Evolutionary conservation across 78 protist species (phyloP), one percentile per base, ranked within the genome.

Genomic region (Polysphondylium violaceum): DNA sequence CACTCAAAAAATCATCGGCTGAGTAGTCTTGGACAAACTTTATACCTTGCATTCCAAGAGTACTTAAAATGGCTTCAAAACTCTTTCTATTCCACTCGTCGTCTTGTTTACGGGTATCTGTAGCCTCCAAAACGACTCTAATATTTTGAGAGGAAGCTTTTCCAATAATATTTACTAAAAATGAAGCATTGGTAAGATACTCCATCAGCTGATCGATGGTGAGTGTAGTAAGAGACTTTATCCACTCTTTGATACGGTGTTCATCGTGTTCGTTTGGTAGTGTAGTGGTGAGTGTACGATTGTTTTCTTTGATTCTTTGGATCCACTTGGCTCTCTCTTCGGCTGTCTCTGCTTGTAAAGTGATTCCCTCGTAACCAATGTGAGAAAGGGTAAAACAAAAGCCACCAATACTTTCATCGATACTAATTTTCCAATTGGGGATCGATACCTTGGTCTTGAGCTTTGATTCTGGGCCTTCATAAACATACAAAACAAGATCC

Each of bases 401-500:
- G 7, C 74, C 68, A 2, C 33, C 44, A 7, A 27, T 38, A 4
- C 21, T 35, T 19, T 43, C 47, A 16, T 77, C 87, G 8, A 35
- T 33, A 25, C 65, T 56, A n/a, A 78, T 51, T n/a, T 23, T 51
- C 88, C 88, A 78, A 53, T 51, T 51, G 6, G 88, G 88, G 5
- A 78, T 78, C 8, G 88, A 63, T 11, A 50, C 29, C 31, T 78
- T 78, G 5, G 76, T 76, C 6, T 78, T 78, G 23, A 78, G 25
- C 19, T 27, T 33, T 0, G 71, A 33, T 38, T 78, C 73, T 21
- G 74, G 64, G 5, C 63, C 63, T 4, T 78, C 88, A 55, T 78
- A 87, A 35, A 43, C 73, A 19, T 87, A 87, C n/a, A 87, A 31
- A 0, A 87, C 86, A 35, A 75, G 36, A 73, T 87, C 93, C 25